Percentiles rank a stretch among this genome's conserved stretches.
Evolutionary conservation across 257 asterid species (phyloP).

Genomic region (Solanum corneliomulleri): DNA sequence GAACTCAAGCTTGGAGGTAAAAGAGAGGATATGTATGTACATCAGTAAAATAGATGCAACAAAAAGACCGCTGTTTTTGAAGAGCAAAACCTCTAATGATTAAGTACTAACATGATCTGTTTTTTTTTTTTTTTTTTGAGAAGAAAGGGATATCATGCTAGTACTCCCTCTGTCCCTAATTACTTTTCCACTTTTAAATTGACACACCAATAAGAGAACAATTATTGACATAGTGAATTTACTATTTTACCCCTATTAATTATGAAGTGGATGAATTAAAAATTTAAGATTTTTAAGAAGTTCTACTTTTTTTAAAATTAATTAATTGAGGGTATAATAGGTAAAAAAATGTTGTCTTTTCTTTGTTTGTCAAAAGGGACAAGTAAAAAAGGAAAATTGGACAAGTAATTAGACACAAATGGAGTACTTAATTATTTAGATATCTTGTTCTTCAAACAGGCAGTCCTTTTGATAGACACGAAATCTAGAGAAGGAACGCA

Average conservation of each 20-base stretch:
- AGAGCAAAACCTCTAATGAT: background rate
- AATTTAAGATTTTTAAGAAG: no score
- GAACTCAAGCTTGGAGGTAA: background rate
- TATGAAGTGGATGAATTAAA: background rate
- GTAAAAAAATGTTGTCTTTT: no score
- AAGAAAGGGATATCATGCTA: background rate
- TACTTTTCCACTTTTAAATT: background rate
- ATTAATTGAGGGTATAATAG: background rate
- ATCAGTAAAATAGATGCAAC: background rate
- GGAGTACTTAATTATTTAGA: background rate
- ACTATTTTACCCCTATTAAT: background rate
- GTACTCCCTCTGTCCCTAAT: background rate
- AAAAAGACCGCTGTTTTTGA: background rate
- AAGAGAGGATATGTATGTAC: background rate
- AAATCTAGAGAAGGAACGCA: background rate
- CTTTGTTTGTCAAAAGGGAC: background rate
- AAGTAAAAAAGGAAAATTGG: background rate
- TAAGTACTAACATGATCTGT: background rate
- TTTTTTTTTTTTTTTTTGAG: background rate
- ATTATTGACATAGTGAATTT: background rate
- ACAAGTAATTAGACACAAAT: background rate
- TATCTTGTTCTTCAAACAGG: background rate
- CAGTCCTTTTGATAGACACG: background rate
- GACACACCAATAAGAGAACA: background rate
- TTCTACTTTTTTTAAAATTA: background rate